Evolutionary conservation across 352 stramenopile species (phyloP), one percentile per base, ranked within the genome.

Genomic region (Phytophthora fragariaefolia): DNA sequence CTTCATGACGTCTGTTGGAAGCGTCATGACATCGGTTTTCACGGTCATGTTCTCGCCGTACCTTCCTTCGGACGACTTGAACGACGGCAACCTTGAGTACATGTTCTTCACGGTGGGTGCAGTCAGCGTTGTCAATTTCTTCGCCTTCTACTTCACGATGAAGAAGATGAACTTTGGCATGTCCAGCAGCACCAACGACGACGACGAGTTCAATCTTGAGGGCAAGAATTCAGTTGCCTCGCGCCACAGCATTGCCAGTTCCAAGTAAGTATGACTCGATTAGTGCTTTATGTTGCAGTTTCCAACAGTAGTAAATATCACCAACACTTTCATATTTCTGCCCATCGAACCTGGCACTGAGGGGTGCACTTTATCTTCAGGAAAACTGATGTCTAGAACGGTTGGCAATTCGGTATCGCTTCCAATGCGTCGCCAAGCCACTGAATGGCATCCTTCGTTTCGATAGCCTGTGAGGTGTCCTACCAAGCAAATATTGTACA

Each of bases 51-150:
- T 87, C 70, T 58, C 62, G 30, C 67, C 63, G 53, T 83, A 85
- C 63, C 45, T 90, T 17, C 54, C 58, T 36, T 62, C 62, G 15
- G 63, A 90, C 75, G 42, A 88, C 69, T 54, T 90, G 52, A 90
- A 90, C 73, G 64, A 85, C 4, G 70, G 72, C 62, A 61, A 88
- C 69, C 58, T 90, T 20, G 81, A 90, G 77, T 86, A 90, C 70
- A 85, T 90, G 77, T 85, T 87, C 66, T 90, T 85, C 68, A 76
- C 67, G 15, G 69, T 88, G 57, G 79, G 72, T 15, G 60, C 34
- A 22, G 58, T 87, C 30, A 79, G 71, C 30, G 23, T 84, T 12
- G 55, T 90, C 34, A 90, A 87, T 71, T 58, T 85, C 52, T 17
- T 83, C 43, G 64, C 66, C 20, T 90, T 83, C 64, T 56, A 78